Evolutionary conservation across 352 stramenopile genomes (phyloP), one percentile per base, ranked within the genome.

Genomic region (Phytophthora pluvialis): DNA sequence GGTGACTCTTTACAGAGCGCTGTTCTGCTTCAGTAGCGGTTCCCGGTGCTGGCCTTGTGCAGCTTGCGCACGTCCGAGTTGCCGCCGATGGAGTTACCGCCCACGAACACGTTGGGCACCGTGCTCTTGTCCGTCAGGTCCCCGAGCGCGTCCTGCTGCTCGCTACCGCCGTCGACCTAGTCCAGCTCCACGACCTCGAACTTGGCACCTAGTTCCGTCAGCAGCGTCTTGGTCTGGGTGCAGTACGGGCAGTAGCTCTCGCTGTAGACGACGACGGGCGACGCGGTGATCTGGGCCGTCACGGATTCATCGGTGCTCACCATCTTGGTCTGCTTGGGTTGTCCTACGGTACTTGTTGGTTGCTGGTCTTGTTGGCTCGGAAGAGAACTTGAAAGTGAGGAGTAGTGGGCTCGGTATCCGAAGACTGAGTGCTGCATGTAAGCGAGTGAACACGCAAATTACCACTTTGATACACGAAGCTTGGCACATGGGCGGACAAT

Each of bases 61-160:
- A 98, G 86, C 40, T 73, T 78, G 60, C 98, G 88, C 43, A 96
- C 93, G 68, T 98, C 93, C 77, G 98, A 96, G 78, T 98, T 98
- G 64, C 97, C 97, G 49, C 97, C 97, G 50, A 99, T 75, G 67
- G 94, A 95, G 67, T 97, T 89, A 70, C 94, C 93, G 43, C 90
- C 88, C 50, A 99, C 90, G 77, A 99, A 99, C 10, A 98, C 91
- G 82, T 99, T 99, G 9, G 98, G 97, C 55, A 99, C 97, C 25
- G 95, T 99, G 62, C 81, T 81, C 72, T 98, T 94, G 57, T 93
- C 96, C 56, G 84, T 91, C 64, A 90, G 83, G 18, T 72, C 43
- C 63, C 86, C 49, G 12, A 93, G 63, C n/a, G 83, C 80, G 61
- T 82, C 73, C 67, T 91, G 83, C 63, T 82, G 77, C 33, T 76